Percentiles rank a stretch among this genome's conserved stretches.
phyloP scores from a whole-genome alignment of 176 grass and related monocot species.

The Thinopyrum elongatum region DNA sequence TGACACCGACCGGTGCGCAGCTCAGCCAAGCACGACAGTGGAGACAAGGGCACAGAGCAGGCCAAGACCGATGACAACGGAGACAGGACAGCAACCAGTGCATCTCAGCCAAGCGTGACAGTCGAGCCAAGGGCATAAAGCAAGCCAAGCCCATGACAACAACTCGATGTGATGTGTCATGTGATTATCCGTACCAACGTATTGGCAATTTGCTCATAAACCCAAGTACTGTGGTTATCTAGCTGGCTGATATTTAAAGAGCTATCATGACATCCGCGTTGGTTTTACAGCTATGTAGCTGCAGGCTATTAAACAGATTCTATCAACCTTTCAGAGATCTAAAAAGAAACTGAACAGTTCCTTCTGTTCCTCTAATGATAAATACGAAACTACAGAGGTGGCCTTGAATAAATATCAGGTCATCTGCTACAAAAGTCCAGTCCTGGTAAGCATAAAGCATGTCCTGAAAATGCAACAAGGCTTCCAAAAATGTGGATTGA shows the following conservation, averaged over 20 bases:
- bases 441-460: not conserved
- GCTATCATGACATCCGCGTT: not conserved
- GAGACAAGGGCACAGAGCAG: too few relatives aligned
- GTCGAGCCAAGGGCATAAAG: not conserved
- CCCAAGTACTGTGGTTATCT: not conserved
- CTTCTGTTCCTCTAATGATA: not conserved
- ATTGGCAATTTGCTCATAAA: not conserved
- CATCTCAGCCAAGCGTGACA: not conserved
- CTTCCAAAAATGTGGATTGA: not conserved
- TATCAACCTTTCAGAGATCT: not conserved
- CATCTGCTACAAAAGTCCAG: not conserved
- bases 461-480: not conserved
- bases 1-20: too few relatives aligned
- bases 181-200: not conserved
- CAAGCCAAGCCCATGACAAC: not conserved
- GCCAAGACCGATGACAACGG: not conserved
- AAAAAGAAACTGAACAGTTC: not conserved
- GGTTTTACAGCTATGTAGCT: not conserved
- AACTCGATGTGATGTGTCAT: not conserved
- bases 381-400: not conserved
- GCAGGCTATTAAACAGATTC: not conserved
- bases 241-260: not conserved
- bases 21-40: too few relatives aligned
- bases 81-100: not conserved
- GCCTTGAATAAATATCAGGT: not conserved